A percentile compares a stretch with the other conserved stretches of the same genome.
phyloP scores from a whole-genome alignment of 345 rosid genomes.

The Dovyalis caffra region DNA sequence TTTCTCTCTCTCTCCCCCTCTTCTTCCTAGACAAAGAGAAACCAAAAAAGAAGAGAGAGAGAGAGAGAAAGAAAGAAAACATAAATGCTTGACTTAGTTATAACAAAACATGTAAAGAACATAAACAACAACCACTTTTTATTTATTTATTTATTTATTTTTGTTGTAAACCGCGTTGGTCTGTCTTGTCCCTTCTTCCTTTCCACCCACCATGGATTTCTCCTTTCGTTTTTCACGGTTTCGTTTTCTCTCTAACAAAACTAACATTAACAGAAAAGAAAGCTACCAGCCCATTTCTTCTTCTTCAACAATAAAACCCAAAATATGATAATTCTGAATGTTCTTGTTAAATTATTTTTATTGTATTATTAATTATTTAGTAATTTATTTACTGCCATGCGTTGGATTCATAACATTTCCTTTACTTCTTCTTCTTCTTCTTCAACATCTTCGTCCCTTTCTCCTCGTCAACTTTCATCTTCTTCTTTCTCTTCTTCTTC shows the following conservation, averaged over 20 bases:
- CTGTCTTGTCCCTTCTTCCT: not conserved
- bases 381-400: constrained; percentile 51
- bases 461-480: constrained; percentile 22
- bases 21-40: not conserved
- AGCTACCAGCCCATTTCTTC: not conserved
- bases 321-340: not conserved
- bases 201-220: not conserved
- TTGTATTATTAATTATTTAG: not conserved
- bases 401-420: constrained; percentile 67
- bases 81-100: no score
- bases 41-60: not conserved
- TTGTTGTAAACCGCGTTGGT: not conserved
- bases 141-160: not conserved
- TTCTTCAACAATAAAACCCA: not conserved
- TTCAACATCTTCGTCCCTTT: constrained; percentile 36
- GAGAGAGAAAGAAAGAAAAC: not conserved
- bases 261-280: not conserved
- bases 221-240: not conserved
- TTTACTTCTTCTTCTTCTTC: constrained; percentile 46
- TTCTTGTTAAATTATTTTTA: no score
- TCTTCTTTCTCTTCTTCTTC: constrained; percentile 26
- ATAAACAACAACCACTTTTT: not conserved
- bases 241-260: not conserved
- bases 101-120: no score
- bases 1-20: not conserved